Base-by-base conservation (phyloP, 2,329 filamentous ascomycete genomes). In the Xylariaceae sp. region DNA sequence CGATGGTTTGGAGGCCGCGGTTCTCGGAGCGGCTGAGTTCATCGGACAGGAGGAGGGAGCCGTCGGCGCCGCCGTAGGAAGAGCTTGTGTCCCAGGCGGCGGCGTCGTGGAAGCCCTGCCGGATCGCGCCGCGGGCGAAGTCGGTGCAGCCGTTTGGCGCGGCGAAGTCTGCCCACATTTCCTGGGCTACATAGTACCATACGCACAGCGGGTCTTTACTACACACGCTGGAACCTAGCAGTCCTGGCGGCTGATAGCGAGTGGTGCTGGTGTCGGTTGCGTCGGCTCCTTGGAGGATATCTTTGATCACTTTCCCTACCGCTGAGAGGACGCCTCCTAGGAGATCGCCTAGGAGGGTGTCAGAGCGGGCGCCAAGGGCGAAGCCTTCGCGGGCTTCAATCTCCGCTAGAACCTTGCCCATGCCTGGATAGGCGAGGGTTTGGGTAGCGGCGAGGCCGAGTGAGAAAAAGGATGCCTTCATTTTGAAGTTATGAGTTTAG, bases 81-180 rank as follows among this genome's bases (percentile, higher is more conserved):
- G 70, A 68, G 34, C 64, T 63, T 58, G 65, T 67, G 53, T 69
- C 68, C 74, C 72, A 77, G 3, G 69, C 69, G 13, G 65, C 74
- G 1, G 75, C 73, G 54, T 78, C 76, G 61, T 78, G 75, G 63
- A 78, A 78, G 9, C 74, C 73, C 5, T 72, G 66, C 15, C 76
- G 72, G 54, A 78, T 72, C 16, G 74, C 74, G 4, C 66, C 71
- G n/a, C 75, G 71, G 0, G 73, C 75, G 15, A 69, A 54, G 10
- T 67, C 65, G 43, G 71, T 74, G 63, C 74, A 77, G 16, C 66
- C 66, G 3, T 63, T 61, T 8, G 54, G 54, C 12, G 62, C 63
- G 7, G 64, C 56, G 56, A 76, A 77, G 7, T 63, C 51, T 1
- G 29, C 26, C 21, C 62, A 66, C 65, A 77, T 68, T 15, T 72